A percentile compares a stretch with the other conserved stretches of the same genome.
phyloP scores from a whole-genome alignment of 73 alveolate species.

The Paramecium sonneborni region DNA sequence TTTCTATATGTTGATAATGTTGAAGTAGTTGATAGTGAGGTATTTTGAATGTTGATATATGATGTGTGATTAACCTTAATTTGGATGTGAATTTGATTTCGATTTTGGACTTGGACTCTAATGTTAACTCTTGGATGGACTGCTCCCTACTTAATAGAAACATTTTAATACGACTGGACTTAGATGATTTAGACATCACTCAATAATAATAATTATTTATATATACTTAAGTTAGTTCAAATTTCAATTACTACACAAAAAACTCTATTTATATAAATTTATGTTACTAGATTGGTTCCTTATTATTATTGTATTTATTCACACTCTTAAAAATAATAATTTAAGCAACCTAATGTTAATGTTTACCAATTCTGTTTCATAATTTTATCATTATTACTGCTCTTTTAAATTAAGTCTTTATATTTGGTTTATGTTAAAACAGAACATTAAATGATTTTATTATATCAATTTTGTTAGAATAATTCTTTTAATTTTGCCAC shows the following conservation, averaged over 20 bases:
- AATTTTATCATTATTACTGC: too few species aligned
- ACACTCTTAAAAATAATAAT: too few species aligned
- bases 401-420: too few species aligned
- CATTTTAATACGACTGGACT: background rate
- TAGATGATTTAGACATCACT: constrained; percentile 23
- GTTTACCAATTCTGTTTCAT: too few species aligned
- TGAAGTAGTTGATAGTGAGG: constrained; percentile 33
- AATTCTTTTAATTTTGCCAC: too few species aligned
- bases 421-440: too few species aligned
- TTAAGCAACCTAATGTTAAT: too few species aligned
- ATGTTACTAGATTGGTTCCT: too few species aligned
- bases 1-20: constrained; percentile 30
- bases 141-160: background rate
- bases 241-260: background rate
- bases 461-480: too few species aligned
- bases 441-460: too few species aligned
- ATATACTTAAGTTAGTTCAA: background rate
- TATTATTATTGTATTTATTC: too few species aligned
- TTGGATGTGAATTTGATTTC: constrained; percentile 41
- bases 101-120: constrained; percentile 24
- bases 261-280: background rate
- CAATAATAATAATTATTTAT: background rate
- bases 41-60: constrained; percentile 36
- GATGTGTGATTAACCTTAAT: constrained; percentile 41
- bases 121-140: constrained; percentile 41